Base-by-base conservation (phyloP, 208 protist genomes). In the Wallacemonas sp. region DNA sequence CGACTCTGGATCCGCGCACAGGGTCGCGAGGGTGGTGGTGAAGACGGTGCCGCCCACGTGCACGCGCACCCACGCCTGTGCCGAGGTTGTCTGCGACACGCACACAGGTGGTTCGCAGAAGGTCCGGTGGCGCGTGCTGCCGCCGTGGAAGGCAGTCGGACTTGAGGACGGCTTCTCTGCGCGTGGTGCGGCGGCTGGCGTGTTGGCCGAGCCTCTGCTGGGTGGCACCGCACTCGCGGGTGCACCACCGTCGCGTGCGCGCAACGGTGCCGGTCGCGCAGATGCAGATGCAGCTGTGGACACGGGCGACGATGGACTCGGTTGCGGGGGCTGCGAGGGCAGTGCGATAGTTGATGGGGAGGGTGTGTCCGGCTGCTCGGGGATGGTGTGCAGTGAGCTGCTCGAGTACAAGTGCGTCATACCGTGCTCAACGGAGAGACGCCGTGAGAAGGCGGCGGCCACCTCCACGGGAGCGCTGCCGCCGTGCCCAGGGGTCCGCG, bases 31-130 rank as follows among this genome's bases (percentile, higher is more conserved):
- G 14, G 88, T 96, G 14, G 91, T 93, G 3, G 74, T 88, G 77
- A 96, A 86, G 29, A 76, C 55, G 16, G 72, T 74, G 2, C 91
- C 91, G 38, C 91, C 88, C 16, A 96, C 88, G 68, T 90, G 89
- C 49, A 96, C 70, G 38, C 76, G 70, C 32, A 94, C 87, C 86
- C 87, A 96, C 14, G 91, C 83, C 3, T 48, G 18, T 1, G 74
- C 42, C 2, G 77, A 80, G 10, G 54, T 54, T 25, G 76, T 77
- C 10, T 38, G 33, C 18, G 39, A 45, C 11, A 44, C 23, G 62
- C 75, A 82, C 29, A 76, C 61, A 20, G 72, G 67, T 22, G 57
- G 23, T 3, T 57, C 11, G 4, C 36, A 25, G n/a, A 45, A 20
- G 3, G 45, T 29, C 2, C 42, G 20, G 20, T 41, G 55, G 45